A percentile compares a stretch with the other conserved stretches of the same genome.
Evolutionary conservation across 2,329 filamentous ascomycete genomes (phyloP).

Genomic region (Westerdykella sp.): DNA sequence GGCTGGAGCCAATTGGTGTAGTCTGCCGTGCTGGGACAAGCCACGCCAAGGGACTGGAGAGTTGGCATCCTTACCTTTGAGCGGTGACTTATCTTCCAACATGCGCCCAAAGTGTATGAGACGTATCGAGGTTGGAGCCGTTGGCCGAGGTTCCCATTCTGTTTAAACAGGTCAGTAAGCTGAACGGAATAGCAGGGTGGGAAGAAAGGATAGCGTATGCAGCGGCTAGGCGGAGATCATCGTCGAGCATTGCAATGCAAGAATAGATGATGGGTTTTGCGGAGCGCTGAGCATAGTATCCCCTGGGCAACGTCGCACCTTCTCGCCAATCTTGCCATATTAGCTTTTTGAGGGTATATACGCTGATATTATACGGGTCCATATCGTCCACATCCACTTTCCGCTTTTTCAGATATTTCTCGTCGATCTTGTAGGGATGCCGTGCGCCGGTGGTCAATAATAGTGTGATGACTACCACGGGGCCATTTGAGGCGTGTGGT

Average conservation of each 20-base stretch:
- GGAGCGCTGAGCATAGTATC: too few relatives aligned
- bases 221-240: neutral
- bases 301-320: constrained; percentile 40
- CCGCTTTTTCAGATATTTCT: constrained; percentile 74
- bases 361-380: constrained; percentile 83
- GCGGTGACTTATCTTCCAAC: constrained; percentile 76
- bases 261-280: neutral
- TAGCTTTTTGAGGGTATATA: constrained; percentile 89
- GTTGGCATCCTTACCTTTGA: constrained; percentile 76
- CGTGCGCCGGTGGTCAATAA: constrained; percentile 74
- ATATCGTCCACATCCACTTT: constrained; percentile 68
- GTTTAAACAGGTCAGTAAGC: constrained; percentile 10
- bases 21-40: constrained; percentile 13
- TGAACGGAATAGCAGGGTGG: constrained; percentile 2
- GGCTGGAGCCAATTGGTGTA: constrained; percentile 7
- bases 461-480: constrained; percentile 67
- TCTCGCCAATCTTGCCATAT: constrained; percentile 89
- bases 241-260: constrained; percentile 1
- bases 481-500: constrained; percentile 35
- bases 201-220: constrained; percentile 1
- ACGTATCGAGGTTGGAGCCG: constrained; percentile 81
- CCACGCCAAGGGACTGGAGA: constrained; percentile 13
- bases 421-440: constrained; percentile 85
- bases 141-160: constrained; percentile 83
- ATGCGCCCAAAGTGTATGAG: constrained; percentile 89